Base-by-base conservation (phyloP, 1,139 yeast genomes). In the Pneumocystis oryctolagi region DNA sequence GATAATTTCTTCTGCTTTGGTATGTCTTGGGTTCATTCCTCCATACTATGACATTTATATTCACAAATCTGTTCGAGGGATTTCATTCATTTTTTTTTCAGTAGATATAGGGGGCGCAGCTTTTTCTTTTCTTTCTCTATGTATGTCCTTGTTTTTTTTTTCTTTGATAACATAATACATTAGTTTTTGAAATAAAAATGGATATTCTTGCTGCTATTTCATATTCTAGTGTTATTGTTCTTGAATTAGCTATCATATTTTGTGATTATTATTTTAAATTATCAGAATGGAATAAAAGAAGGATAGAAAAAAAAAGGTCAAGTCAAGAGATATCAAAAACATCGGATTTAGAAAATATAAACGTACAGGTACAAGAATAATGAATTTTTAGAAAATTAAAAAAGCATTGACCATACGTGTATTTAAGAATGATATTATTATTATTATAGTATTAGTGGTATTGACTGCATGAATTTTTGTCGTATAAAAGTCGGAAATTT, bases 41-140 rank as follows among this genome's bases (percentile, higher is more conserved):
- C 97, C 97, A 4, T 90, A 89, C 73, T 84, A 84, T 69, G 97
- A 90, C 71, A 76, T 90, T 47, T 82, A 82, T 47, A 79, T 96
- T 66, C 74, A 80, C 61, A 97, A 97, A 2, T 77, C 88, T 60
- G 97, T 90, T 4, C 82, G 89, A 3, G 97, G 97, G 0, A 85
- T 90, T 69, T 89, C 89, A 71, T 89, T 90, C 71, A 69, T 84
- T n/a, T 90, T 90, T 69, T 76, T 90, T 64, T 69, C 77, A n/a
- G 78, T 89, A 71, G 97, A 90, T 72, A 80, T 87, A 8, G 68
- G 79, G 62, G 97, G 97, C 12, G 97, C 97, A 0, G 90, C 18
- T 77, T 87, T 71, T 75, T 85, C 66, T 81, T 89, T 72, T 78
- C 85, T 58, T 74, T 82, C n/a, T 79, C 82, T 61, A 85, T 76